Percentiles rank a stretch among this genome's conserved stretches.
Conservation (phyloP, 139 green algal genomes). For the Zygnema circumcarinatum region DNA sequence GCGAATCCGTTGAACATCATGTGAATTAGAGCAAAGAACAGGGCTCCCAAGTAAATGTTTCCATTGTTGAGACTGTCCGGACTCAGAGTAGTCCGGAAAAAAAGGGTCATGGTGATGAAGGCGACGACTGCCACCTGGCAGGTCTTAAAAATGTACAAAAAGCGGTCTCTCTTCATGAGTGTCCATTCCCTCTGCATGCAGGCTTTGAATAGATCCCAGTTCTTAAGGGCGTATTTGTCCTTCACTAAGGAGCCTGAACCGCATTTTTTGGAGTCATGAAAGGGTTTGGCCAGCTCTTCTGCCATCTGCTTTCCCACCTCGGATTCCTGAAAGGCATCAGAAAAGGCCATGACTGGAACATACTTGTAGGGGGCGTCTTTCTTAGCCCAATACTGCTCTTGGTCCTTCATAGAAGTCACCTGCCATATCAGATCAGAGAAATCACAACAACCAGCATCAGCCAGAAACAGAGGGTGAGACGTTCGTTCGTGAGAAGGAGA, state of each 20-base stretch:
- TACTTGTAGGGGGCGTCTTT: constrained; percentile 14
- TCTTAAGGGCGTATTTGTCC: constrained; percentile 11
- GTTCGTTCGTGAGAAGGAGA: constrained; percentile 2
- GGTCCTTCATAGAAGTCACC: constrained; percentile 41
- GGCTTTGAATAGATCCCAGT: constrained; percentile 52
- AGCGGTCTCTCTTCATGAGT: constrained; percentile 63
- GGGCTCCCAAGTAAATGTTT: constrained; percentile 66
- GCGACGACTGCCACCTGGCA: constrained; percentile 30
- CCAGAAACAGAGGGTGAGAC: not conserved
- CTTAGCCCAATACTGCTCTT: constrained; percentile 38
- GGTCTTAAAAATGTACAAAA: constrained; percentile 62
- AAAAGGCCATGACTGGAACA: constrained; percentile 21
- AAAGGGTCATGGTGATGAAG: constrained; percentile 64
- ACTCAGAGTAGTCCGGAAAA: constrained; percentile 64
- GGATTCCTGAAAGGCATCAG: constrained; percentile 6
- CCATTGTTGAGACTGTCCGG: constrained; percentile 59
- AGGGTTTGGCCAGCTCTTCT: not conserved
- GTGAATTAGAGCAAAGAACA: constrained; percentile 69
- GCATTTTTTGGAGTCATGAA: not conserved
- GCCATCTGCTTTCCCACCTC: not conserved
- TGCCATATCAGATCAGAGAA: not conserved
- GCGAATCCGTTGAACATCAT: constrained; percentile 65
- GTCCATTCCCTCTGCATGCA: constrained; percentile 60
- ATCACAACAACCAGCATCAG: not conserved
- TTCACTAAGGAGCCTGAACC: constrained; percentile 11